These are phyloP conservation scores for Kwoniella dendrophila DNA, from an alignment of 768 basidiomycete genomes.

Conservation along the genomic window DNA sequence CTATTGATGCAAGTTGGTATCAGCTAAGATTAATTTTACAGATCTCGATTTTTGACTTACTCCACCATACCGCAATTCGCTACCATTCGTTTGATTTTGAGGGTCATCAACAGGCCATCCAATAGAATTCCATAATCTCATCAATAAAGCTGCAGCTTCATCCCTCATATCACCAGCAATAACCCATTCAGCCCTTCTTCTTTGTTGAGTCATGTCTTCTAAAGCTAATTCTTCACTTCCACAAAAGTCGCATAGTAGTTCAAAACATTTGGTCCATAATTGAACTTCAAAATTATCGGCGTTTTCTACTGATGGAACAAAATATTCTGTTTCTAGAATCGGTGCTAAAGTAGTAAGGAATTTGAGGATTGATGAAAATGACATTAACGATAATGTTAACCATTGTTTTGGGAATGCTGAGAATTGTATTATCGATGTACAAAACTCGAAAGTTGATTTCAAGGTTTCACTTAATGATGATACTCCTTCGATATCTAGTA, in stretches of 20 bases:
- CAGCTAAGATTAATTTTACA: background rate
- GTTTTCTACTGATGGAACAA: conserved; percentile 70
- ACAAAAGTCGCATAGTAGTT: conserved; percentile 78
- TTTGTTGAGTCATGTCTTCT: conserved; percentile 95
- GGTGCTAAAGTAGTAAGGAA: conserved; percentile 79
- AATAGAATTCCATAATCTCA: conserved; percentile 81
- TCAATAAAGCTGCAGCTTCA: conserved; percentile 78
- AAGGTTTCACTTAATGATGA: conserved; percentile 74
- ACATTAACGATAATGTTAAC: conserved; percentile 86
- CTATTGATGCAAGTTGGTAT: conserved; percentile 11
- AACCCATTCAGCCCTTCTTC: conserved; percentile 92
- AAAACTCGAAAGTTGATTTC: conserved; percentile 77
- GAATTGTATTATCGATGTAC: conserved; percentile 76
- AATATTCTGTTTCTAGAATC: conserved; percentile 71
- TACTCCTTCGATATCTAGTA: conserved; percentile 83
- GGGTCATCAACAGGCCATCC: conserved; percentile 65
- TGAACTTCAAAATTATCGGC: conserved; percentile 70
- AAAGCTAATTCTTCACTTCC: conserved; percentile 90
- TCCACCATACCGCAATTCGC: conserved; percentile 63
- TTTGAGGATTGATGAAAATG: conserved; percentile 83
- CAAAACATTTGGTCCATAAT: conserved; percentile 80
- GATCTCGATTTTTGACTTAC: conserved; percentile 64
- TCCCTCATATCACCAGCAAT: conserved; percentile 94
- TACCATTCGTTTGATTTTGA: background rate
- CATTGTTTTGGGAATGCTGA: conserved; percentile 87